Evolutionary conservation across 1,284 basidiomycete species (phyloP), one percentile per base, ranked within the genome.

Genomic region (Boletellus deceptivus): DNA sequence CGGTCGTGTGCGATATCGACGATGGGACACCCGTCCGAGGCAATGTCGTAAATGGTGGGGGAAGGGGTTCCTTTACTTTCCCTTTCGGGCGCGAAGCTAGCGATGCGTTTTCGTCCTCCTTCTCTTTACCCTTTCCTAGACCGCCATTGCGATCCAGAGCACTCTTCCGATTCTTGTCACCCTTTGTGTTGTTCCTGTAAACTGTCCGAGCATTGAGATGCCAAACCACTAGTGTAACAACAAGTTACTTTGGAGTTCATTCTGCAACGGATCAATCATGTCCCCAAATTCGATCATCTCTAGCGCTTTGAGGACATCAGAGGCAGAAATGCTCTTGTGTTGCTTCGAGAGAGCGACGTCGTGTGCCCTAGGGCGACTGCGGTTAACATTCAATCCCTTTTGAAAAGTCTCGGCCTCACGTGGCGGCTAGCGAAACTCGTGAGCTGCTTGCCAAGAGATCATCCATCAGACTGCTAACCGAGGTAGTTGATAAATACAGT

Each of bases 401-500:
- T 1, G 5, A 48, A 38, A 33, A 33, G n/a, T 9, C 18, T 39
- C 13, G 2, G 25, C 20, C 83, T 67, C 66, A 86, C 85, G 84
- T 87, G 49, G 86, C 83, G 67, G 84, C 85, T 86, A 55, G 46
- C 8, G 29, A n/a, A 46, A 14, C 53, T 38, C 10, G 42, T 42
- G 50, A 55, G 35, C 46, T 38, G 37, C 10, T 43, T 35, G 14
- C 18, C 20, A 29, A 31, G 35, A 46, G 17, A 42, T 4, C n/a
- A 18, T 42, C 44, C n/a, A 48, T n/a, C 37, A 33, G 37, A 14
- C 16, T 5, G 72, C 87, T 53, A 59, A 92, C 91, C 84, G 4
- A 96, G 74, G 61, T 93, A 94, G 68, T 89, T 93, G 60, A 97
- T 93, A 67, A 95, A 96, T 22, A 95, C 86, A 0, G 91, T 93